phyloP scores from a whole-genome alignment of 1,284 basidiomycete genomes.

The Sporisorium iseilematis-ciliati region DNA sequence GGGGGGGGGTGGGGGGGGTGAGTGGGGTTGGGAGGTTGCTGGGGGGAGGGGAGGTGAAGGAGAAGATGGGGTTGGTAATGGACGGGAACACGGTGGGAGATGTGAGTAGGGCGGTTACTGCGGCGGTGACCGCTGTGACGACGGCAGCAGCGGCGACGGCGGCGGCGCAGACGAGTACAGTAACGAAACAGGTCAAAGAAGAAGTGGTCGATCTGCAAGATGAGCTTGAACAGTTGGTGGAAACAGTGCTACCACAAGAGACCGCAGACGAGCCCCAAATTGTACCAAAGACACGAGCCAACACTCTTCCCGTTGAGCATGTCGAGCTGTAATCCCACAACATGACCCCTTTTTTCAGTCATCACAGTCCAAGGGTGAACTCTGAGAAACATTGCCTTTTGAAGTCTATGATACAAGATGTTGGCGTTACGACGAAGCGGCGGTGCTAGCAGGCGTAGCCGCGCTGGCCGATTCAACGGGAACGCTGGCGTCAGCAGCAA shows the following conservation, averaged over 20 bases:
- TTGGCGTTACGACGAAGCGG: conserved; percentile 3
- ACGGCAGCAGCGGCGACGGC: conserved; percentile 16
- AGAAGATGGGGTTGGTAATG: conserved; percentile 34
- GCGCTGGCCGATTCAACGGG: not conserved
- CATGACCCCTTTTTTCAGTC: not conserved
- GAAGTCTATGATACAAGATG: conserved; percentile 16
- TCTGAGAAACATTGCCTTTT: not conserved
- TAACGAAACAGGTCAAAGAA: conserved; percentile 16
- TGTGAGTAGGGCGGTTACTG: conserved; percentile 14
- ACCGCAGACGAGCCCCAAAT: conserved; percentile 6
- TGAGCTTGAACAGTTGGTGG: conserved; percentile 31
- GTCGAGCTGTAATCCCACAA: conserved; percentile 24
- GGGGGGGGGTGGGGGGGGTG: too few relatives aligned
- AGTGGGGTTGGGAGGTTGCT: conserved; percentile 40
- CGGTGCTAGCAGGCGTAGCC: not conserved
- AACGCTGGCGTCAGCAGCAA: not conserved
- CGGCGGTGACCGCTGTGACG: conserved; percentile 23
- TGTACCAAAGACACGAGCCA: conserved; percentile 15
- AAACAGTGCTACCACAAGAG: conserved; percentile 23
- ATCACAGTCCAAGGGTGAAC: not conserved
- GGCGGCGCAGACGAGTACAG: conserved; percentile 21
- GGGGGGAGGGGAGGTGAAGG: conserved; percentile 24
- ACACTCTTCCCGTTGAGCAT: conserved; percentile 38
- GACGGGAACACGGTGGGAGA: conserved; percentile 9
- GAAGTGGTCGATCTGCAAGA: conserved; percentile 30